Evolutionary conservation across 495 filamentous ascomycete genomes (phyloP).

Genomic region (Neurospora sublineolata): DNA sequence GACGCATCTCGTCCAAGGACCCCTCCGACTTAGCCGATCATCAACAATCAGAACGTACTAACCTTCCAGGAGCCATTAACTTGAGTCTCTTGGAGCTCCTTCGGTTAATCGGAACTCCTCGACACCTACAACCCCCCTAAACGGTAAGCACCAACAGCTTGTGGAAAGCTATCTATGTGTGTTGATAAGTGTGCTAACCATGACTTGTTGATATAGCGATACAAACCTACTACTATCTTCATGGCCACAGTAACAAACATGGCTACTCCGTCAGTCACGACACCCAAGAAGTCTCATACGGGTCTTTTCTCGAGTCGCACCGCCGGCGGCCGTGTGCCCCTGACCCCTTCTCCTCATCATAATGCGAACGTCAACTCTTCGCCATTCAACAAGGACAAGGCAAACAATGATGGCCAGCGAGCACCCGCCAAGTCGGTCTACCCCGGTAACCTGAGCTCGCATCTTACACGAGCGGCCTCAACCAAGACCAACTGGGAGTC

Average conservation of each 20-base stretch:
- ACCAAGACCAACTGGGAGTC: constrained; percentile 58
- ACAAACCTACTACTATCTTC: constrained; percentile 16
- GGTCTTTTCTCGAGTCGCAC: constrained; percentile 86
- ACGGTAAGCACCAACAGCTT: constrained; percentile 28
- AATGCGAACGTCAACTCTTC: constrained; percentile 47
- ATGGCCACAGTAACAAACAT: constrained; percentile 43
- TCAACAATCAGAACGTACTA: constrained; percentile 39
- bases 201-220: constrained; percentile 33
- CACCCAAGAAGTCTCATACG: constrained; percentile 86
- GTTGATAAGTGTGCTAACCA: constrained; percentile 11
- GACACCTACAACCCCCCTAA: constrained; percentile 18
- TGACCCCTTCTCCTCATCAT: constrained; percentile 79
- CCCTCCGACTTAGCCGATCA: constrained; percentile 39
- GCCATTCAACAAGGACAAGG: constrained; percentile 70
- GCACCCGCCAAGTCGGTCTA: constrained; percentile 57
- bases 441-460: constrained; percentile 54
- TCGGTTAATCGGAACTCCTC: constrained; percentile 32
- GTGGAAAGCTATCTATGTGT: not conserved
- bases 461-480: constrained; percentile 56
- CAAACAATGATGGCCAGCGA: constrained; percentile 36
- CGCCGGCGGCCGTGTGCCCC: constrained; percentile 84
- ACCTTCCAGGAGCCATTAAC: constrained; percentile 51
- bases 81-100: constrained; percentile 54
- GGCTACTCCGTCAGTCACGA: constrained; percentile 81
- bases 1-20: constrained; percentile 26